Conservation (phyloP, 163 green algal genomes). For the Prototheca stagnorum region DNA sequence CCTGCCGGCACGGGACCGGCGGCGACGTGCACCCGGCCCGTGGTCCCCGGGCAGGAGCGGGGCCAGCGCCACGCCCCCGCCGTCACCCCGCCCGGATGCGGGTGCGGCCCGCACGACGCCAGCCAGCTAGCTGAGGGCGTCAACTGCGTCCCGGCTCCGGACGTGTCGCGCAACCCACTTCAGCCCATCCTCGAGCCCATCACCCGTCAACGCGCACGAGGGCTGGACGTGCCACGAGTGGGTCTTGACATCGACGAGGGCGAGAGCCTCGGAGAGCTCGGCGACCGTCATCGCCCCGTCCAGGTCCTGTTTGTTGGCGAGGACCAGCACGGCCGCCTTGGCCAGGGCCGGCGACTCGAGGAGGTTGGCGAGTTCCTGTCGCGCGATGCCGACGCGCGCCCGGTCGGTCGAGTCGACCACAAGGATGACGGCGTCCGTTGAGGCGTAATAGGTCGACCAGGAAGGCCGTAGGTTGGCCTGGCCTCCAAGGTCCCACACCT, state of each 20-base stretch:
- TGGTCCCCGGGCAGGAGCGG: too few relatives aligned
- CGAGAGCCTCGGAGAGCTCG: slow-evolving; percentile 54
- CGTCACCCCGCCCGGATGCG: too few relatives aligned
- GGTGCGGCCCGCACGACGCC: too few relatives aligned
- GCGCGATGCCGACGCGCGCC: slow-evolving; percentile 63
- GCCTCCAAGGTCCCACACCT: slow-evolving; percentile 54
- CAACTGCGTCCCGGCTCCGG: neutral
- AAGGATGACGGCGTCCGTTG: slow-evolving; percentile 39
- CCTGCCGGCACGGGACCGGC: too few relatives aligned
- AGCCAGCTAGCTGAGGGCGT: too few relatives aligned
- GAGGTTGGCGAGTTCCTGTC: slow-evolving; percentile 86
- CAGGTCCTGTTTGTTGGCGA: slow-evolving; percentile 73
- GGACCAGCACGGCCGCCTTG: slow-evolving; percentile 81
- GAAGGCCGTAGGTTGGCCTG: slow-evolving; percentile 88
- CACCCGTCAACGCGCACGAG: slow-evolving; percentile 47
- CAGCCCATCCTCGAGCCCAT: slow-evolving; percentile 57
- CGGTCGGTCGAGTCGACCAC: slow-evolving; percentile 87
- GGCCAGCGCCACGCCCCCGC: too few relatives aligned
- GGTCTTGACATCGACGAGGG: slow-evolving; percentile 41
- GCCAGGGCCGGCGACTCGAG: slow-evolving; percentile 86
- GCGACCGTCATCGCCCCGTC: slow-evolving; percentile 55
- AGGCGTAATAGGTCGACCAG: slow-evolving; percentile 90
- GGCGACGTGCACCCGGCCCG: too few relatives aligned
- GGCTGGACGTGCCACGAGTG: slow-evolving; percentile 69
- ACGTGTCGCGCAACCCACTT: slow-evolving; percentile 42